Conservation (phyloP, 2,329 filamentous ascomycete genomes). For the Pseudocercospora fuligena region DNA sequence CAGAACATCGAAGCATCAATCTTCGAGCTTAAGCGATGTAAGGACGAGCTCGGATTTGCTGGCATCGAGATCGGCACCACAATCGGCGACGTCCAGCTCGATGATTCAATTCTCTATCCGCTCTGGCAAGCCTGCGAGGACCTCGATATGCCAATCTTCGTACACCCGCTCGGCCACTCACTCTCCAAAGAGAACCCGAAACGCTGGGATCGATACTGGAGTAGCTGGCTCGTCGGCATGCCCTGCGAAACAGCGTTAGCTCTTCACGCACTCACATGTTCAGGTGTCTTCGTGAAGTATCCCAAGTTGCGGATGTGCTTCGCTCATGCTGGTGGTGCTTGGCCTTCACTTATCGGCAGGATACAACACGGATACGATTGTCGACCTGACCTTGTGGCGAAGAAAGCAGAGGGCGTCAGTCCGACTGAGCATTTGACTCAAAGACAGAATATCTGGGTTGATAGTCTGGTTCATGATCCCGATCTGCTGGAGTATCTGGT, state of each 20-base stretch:
- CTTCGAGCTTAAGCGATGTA: constrained; percentile 17
- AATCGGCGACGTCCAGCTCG: constrained; percentile 13
- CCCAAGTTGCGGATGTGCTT: constrained; percentile 21
- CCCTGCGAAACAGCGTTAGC: constrained; percentile 20
- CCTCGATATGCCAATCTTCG: constrained; percentile 22
- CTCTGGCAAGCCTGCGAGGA: constrained; percentile 20
- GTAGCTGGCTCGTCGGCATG: constrained; percentile 22
- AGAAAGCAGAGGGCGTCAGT: constrained; percentile 11
- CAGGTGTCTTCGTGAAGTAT: constrained; percentile 15
- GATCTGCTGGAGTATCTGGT: constrained; percentile 22
- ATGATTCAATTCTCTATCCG: constrained; percentile 13
- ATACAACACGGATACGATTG: constrained; percentile 23
- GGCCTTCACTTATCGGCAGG: constrained; percentile 16
- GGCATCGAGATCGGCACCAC: constrained; percentile 22
- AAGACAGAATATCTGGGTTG: constrained; percentile 21
- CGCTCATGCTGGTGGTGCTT: constrained; percentile 23
- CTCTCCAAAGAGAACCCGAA: constrained; percentile 17
- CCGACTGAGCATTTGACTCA: constrained; percentile 15
- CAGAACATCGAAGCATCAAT: constrained; percentile 19
- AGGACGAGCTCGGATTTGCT: constrained; percentile 11
- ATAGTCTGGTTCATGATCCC: constrained; percentile 22
- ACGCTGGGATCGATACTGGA: constrained; percentile 20
- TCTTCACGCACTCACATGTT: constrained; percentile 18
- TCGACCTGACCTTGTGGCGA: constrained; percentile 19
- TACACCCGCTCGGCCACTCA: constrained; percentile 21